Evolutionary conservation across 345 rosid species (phyloP), one percentile per base, ranked within the genome.

Genomic region (Lagerstroemia speciosa): DNA sequence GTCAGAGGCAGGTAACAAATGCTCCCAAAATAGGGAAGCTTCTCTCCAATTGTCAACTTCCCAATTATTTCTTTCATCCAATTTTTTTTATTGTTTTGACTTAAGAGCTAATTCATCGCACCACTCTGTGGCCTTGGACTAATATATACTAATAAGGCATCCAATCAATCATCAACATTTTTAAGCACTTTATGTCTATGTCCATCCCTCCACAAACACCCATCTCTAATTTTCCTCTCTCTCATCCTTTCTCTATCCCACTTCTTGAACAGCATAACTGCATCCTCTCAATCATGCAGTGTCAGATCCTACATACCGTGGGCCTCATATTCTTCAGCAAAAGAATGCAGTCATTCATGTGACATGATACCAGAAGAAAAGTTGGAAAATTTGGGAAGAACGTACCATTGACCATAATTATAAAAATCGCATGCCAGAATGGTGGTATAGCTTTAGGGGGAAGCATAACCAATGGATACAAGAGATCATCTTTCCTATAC

Each of bases 381-480:
- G 48, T 27, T 7, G 31, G 68, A 52, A 73, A 66, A 72, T 69
- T 43, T 76, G 19, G 32, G 60, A 67, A 26, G 81, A 71, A 79
- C 92, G 62, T 71, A 95, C 99, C 99, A 79, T 95, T 95, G 72
- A 92, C 96, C 74, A 92, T 77, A 68, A 95, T 90, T 78, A 92
- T 85, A 71, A 95, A 95, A 74, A 92, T 82, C 60, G 97, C 95
- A 76, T 95, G 99, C 99, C 99, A 95, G 76, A 94, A 95, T 73
- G 99, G 98, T 67, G 99, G 98, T 55, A 95, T 89, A 71, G 92
- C 79, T 73, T 88, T 95, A 30, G 99, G 99, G 74, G 99, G 99
- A 64, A 92, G 89, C 99, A 95, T 92, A 78, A 88, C 68, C 77
- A 95, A 78, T 68, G 98, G 99, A 73, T 83, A 83, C 76, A 95